phyloP scores from a whole-genome alignment of 2,329 filamentous ascomycete genomes.

The Colletotrichum filicis region DNA sequence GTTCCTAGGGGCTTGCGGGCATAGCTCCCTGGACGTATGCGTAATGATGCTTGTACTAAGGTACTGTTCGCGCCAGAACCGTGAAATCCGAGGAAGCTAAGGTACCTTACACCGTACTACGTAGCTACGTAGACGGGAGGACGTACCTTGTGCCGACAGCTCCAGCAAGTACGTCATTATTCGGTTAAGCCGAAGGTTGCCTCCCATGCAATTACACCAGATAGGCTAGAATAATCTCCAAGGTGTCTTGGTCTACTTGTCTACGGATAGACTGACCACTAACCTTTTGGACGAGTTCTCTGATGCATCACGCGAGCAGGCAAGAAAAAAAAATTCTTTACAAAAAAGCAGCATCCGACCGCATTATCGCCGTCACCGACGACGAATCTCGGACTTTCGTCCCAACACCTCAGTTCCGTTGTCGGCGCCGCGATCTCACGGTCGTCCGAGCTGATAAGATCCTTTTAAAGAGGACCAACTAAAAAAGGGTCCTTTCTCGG shows the following conservation, averaged over 20 bases:
- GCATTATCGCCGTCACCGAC: conserved; percentile 8
- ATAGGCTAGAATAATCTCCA: conserved; percentile 1
- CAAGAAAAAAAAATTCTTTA: not conserved
- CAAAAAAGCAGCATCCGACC: not conserved
- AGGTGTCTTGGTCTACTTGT: not conserved
- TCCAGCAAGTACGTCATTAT: conserved; percentile 31
- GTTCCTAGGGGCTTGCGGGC: conserved; percentile 2
- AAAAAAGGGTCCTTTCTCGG: conserved; percentile 13
- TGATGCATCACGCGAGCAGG: not conserved
- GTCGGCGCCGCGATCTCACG: conserved; percentile 21
- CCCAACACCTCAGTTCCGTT: conserved; percentile 1
- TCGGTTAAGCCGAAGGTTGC: conserved; percentile 30
- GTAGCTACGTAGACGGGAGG: no score
- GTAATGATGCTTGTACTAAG: conserved; percentile 31
- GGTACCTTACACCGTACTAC: no score
- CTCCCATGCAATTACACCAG: conserved; percentile 30
- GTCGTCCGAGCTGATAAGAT: conserved; percentile 24
- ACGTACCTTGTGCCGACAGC: conserved; percentile 1
- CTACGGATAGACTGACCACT: no score
- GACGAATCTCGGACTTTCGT: conserved; percentile 27
- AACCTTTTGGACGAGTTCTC: not conserved
- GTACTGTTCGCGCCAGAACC: conserved; percentile 14
- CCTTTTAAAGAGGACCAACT: not conserved
- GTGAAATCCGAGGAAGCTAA: conserved; percentile 22
- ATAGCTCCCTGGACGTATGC: conserved; percentile 28